phyloP scores from a whole-genome alignment of 1,284 basidiomycete genomes.

The Sporisorium iseilematis-ciliati region DNA sequence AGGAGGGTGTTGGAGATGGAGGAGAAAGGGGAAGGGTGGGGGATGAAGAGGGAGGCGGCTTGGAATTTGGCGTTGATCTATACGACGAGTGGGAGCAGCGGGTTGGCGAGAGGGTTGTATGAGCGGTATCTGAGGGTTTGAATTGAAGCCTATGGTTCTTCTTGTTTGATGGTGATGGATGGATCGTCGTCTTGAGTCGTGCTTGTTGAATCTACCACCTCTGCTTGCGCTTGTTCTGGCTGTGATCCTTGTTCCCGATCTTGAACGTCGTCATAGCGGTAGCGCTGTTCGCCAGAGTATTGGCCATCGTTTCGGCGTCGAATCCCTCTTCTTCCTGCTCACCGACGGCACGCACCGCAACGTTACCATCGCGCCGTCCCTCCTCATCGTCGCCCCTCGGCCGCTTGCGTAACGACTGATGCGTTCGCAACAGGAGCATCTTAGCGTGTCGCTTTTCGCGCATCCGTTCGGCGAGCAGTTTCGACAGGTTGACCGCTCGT shows the following conservation, averaged over 20 bases:
- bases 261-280: not conserved
- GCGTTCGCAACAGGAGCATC: conserved; percentile 35
- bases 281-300: not conserved
- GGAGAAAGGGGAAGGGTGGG: conserved; percentile 1
- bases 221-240: not conserved
- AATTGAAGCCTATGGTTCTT: not conserved
- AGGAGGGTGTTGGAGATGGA: conserved; percentile 36
- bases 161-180: not conserved
- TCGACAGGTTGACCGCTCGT: conserved; percentile 24
- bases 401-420: conserved; percentile 30
- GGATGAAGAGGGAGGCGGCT: conserved; percentile 59
- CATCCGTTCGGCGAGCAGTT: conserved; percentile 34
- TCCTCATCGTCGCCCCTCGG: not conserved
- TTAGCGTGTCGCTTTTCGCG: conserved; percentile 31
- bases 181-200: not conserved
- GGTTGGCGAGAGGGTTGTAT: conserved; percentile 40
- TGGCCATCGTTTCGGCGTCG: not conserved
- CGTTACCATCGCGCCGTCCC: not conserved
- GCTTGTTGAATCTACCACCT: not conserved
- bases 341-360: not conserved
- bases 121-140: conserved; percentile 47
- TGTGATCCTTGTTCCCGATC: not conserved
- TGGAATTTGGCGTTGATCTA: conserved; percentile 64
- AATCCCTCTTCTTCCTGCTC: not conserved
- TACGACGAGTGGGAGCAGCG: conserved; percentile 42